phyloP scores from a whole-genome alignment of 2,329 filamentous ascomycete genomes.

The Volutella citrinella region DNA sequence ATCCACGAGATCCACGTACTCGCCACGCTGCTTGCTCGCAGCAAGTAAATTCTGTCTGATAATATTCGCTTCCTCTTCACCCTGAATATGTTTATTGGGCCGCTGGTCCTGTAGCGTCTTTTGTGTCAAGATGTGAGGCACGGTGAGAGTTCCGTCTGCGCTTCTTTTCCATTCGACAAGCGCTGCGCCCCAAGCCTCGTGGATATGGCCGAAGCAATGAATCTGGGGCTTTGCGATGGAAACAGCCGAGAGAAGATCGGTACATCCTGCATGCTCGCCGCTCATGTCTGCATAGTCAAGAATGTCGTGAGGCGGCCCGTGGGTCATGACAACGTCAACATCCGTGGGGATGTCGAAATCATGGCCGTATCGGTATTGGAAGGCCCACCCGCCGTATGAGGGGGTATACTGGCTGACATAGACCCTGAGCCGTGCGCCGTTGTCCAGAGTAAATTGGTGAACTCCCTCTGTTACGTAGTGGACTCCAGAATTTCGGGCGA shows the following conservation, averaged over 20 bases:
- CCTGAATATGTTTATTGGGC: slow-evolving; percentile 17
- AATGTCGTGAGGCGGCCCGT: slow-evolving; percentile 52
- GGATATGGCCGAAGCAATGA: slow-evolving; percentile 59
- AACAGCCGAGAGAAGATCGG: slow-evolving; percentile 43
- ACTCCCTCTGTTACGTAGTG: slow-evolving; percentile 47
- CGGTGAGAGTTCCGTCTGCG: not conserved
- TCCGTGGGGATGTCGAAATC: slow-evolving; percentile 31
- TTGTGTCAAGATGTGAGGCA: not conserved
- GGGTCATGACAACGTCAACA: slow-evolving; percentile 50
- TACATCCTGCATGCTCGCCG: slow-evolving; percentile 38
- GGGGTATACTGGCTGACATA: slow-evolving; percentile 55
- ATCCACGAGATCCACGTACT: slow-evolving; percentile 36
- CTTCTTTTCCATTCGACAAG: slow-evolving; percentile 47
- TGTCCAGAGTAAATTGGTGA: slow-evolving; percentile 44
- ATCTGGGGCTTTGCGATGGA: slow-evolving; percentile 40
- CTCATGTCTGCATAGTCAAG: slow-evolving; percentile 37
- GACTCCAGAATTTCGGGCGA: slow-evolving; percentile 38
- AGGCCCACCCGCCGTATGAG: slow-evolving; percentile 43
- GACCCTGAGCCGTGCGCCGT: slow-evolving; percentile 46
- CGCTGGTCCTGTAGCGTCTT: slow-evolving; percentile 30
- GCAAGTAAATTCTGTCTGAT: slow-evolving; percentile 15
- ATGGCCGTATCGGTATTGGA: slow-evolving; percentile 46
- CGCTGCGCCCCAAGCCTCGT: slow-evolving; percentile 57
- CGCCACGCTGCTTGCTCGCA: slow-evolving; percentile 27
- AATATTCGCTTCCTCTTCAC: slow-evolving; percentile 5